Conservation (phyloP, 768 basidiomycete species). For the Mycena amicta region DNA sequence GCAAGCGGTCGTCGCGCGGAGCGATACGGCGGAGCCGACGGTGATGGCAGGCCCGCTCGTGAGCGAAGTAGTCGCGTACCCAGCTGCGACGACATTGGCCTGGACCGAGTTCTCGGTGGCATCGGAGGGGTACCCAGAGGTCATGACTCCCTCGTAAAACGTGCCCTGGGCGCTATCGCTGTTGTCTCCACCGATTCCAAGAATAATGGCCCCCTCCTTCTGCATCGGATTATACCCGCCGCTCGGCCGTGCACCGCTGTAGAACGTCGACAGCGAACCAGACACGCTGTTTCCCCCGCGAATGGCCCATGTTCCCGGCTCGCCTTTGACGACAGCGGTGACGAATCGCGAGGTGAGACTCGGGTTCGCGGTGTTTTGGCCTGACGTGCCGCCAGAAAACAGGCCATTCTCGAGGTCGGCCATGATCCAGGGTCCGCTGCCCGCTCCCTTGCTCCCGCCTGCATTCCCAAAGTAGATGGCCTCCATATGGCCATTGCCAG, state of each 20-base stretch:
- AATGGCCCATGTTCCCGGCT: conserved; percentile 1
- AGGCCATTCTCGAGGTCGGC: conserved; percentile 11
- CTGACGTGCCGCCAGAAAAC: neutral
- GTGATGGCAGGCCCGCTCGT: conserved; percentile 1
- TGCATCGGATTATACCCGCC: conserved; percentile 12
- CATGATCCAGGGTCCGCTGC: conserved; percentile 10
- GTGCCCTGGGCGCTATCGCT: conserved; percentile 10
- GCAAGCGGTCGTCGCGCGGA: neutral
- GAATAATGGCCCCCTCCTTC: conserved; percentile 6
- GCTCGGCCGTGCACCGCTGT: conserved; percentile 5
- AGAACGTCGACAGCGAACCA: conserved; percentile 7
- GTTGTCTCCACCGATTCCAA: conserved; percentile 19
- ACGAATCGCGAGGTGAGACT: conserved; percentile 4
- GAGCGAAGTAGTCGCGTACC: conserved; percentile 7
- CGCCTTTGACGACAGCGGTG: conserved; percentile 14
- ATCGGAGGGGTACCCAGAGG: neutral
- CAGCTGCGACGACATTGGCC: conserved; percentile 14
- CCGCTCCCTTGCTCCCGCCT: neutral
- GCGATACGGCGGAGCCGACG: neutral
- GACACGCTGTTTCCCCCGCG: conserved; percentile 9
- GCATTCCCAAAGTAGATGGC: conserved; percentile 12
- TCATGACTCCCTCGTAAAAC: conserved; percentile 21
- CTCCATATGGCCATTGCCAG: conserved; percentile 1
- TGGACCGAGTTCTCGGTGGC: conserved; percentile 16
- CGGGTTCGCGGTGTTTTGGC: neutral